Percentiles rank a stretch among this genome's conserved stretches.
These are phyloP conservation scores for Coniochaeta prunicola DNA, from an alignment of 2,329 filamentous ascomycete species.

Conservation along the genomic window DNA sequence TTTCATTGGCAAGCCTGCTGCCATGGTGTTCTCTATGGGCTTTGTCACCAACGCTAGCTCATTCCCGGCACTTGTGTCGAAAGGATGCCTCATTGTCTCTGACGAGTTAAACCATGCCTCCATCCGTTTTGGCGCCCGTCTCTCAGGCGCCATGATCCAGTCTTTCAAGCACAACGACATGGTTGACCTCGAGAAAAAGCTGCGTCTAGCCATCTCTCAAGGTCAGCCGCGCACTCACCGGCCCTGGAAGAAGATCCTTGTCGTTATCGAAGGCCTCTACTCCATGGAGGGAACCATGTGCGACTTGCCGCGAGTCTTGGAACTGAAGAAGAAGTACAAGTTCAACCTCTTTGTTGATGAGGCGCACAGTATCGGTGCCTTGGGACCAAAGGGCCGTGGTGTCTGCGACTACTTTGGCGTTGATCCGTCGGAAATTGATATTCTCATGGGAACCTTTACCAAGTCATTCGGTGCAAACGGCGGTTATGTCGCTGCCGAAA, in stretches of 20 bases:
- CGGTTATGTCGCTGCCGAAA: slow-evolving; percentile 87
- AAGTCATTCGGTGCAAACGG: slow-evolving; percentile 99
- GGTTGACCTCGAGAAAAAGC: slow-evolving; percentile 72
- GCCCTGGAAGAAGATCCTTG: slow-evolving; percentile 98
- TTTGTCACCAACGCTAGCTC: slow-evolving; percentile 92
- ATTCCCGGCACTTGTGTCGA: slow-evolving; percentile 86
- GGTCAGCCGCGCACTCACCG: slow-evolving; percentile 97
- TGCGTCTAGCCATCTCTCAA: slow-evolving; percentile 90
- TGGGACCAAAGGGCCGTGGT: slow-evolving; percentile 81
- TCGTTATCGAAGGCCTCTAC: slow-evolving; percentile 94
- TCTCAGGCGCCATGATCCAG: slow-evolving; percentile 89
- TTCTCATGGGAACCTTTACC: slow-evolving; percentile 96
- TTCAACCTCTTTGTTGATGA: slow-evolving; percentile 95
- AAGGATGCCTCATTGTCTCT: slow-evolving; percentile 89
- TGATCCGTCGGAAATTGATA: slow-evolving; percentile 80
- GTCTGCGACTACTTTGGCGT: slow-evolving; percentile 97
- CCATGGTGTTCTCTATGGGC: slow-evolving; percentile 98
- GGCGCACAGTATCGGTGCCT: slow-evolving; percentile 89
- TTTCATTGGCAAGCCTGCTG: slow-evolving; percentile 89
- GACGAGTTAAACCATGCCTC: slow-evolving; percentile 98
- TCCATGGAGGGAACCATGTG: slow-evolving; percentile 99
- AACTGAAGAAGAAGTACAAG: slow-evolving; percentile 91
- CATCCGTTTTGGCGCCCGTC: slow-evolving; percentile 87
- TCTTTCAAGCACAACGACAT: slow-evolving; percentile 99
- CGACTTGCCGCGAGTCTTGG: slow-evolving; percentile 84